Percentiles rank a stretch among this genome's conserved stretches.
These are phyloP conservation scores for Paramyrothecium sp. DNA, from an alignment of 2,329 filamentous ascomycete species.

Conservation along the genomic window DNA sequence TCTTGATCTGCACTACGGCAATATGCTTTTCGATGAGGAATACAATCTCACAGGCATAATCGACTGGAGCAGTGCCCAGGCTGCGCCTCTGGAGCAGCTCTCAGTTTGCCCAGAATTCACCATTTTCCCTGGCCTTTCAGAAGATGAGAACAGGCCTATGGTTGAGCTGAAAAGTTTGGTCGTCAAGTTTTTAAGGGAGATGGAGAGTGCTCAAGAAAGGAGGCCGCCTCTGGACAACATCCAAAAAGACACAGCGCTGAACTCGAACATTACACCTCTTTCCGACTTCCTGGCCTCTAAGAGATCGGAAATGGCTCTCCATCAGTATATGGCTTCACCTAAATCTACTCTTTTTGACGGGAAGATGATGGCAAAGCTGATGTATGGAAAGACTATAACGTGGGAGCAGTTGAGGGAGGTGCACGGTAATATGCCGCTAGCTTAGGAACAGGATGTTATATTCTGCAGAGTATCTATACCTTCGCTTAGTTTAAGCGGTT, in stretches of 20 bases:
- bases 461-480: too few relatives aligned
- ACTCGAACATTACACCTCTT: slow-evolving; percentile 6
- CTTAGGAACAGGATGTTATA: too few relatives aligned
- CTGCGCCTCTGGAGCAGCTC: slow-evolving; percentile 31
- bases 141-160: slow-evolving; percentile 18
- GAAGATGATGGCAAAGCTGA: slow-evolving; percentile 14
- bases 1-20: slow-evolving; percentile 32
- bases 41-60: slow-evolving; percentile 34
- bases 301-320: slow-evolving; percentile 14
- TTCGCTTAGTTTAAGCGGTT: too few relatives aligned
- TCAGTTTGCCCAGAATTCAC: slow-evolving; percentile 30
- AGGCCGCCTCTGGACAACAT: not conserved
- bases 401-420: slow-evolving; percentile 21
- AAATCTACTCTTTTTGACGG: slow-evolving; percentile 14
- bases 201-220: not conserved
- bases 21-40: slow-evolving; percentile 39
- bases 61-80: slow-evolving; percentile 32
- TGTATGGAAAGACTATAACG: slow-evolving; percentile 15
- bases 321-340: slow-evolving; percentile 18
- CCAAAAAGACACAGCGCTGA: too few relatives aligned
- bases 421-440: slow-evolving; percentile 14
- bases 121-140: slow-evolving; percentile 23
- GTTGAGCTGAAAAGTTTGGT: slow-evolving; percentile 11
- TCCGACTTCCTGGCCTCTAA: slow-evolving; percentile 18
- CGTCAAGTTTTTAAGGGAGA: not conserved